A percentile compares a stretch with the other conserved stretches of the same genome.
These are phyloP conservation scores for Phytopythium montanum DNA, from an alignment of 352 stramenopile species.

Conservation along the genomic window DNA sequence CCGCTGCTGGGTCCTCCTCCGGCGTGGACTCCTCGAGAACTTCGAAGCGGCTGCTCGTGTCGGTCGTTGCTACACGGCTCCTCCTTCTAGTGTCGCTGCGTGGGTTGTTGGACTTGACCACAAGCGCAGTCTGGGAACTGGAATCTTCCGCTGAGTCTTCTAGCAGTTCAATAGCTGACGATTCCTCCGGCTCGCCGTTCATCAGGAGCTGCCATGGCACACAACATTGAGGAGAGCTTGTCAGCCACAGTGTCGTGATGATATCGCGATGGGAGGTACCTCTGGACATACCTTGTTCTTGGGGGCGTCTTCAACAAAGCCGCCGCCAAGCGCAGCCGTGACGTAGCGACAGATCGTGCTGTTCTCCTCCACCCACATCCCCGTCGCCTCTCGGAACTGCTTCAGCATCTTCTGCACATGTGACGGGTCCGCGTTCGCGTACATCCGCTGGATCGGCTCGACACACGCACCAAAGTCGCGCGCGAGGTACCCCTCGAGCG, in stretches of 20 bases:
- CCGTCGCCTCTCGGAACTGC: slow-evolving; percentile 80
- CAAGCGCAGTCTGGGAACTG: slow-evolving; percentile 4
- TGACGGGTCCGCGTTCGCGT: slow-evolving; percentile 72
- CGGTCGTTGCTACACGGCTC: neutral
- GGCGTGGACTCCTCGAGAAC: slow-evolving; percentile 31
- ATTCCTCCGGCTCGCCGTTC: slow-evolving; percentile 24
- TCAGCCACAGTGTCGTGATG: neutral
- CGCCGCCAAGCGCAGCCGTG: slow-evolving; percentile 54
- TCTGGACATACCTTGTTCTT: slow-evolving; percentile 16
- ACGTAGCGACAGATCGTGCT: slow-evolving; percentile 79
- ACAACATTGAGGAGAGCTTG: neutral
- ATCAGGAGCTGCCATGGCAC: slow-evolving; percentile 6
- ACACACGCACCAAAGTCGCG: slow-evolving; percentile 83
- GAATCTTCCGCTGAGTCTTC: slow-evolving; percentile 14
- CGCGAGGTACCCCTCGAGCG: slow-evolving; percentile 76
- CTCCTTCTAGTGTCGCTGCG: neutral
- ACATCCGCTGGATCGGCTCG: slow-evolving; percentile 86
- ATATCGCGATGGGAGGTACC: neutral
- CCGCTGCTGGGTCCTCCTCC: slow-evolving; percentile 28
- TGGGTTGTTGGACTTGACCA: slow-evolving; percentile 6
- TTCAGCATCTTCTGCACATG: slow-evolving; percentile 87
- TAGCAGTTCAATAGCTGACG: slow-evolving; percentile 39
- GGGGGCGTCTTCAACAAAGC: slow-evolving; percentile 53
- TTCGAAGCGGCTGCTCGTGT: slow-evolving; percentile 15
- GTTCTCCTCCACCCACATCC: slow-evolving; percentile 85